These are phyloP conservation scores for Diplotaxis tenuifolia DNA, from an alignment of 345 rosid genomes.

Conservation along the genomic window DNA sequence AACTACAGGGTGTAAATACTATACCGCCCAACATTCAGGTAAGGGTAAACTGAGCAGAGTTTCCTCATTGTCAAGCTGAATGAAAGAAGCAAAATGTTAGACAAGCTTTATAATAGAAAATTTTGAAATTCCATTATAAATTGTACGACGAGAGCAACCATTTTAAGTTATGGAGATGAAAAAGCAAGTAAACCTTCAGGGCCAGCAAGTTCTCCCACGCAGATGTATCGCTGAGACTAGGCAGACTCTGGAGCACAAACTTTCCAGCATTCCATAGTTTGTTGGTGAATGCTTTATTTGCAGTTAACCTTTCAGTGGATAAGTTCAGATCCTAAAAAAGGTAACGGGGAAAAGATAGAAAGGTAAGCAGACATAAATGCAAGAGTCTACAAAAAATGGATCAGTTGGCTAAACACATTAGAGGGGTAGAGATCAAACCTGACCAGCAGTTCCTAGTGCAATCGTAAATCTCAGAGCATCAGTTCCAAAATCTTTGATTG, in stretches of 20 bases:
- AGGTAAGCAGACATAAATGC: constrained; percentile 23
- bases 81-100: background rate
- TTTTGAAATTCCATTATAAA: constrained; percentile 1
- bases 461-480: constrained; percentile 91
- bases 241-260: constrained; percentile 84
- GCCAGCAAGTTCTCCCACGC: constrained; percentile 71
- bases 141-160: background rate
- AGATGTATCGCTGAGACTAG: constrained; percentile 59
- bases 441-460: constrained; percentile 97
- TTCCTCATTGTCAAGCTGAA: constrained; percentile 76
- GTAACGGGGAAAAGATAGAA: constrained; percentile 26
- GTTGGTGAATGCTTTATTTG: constrained; percentile 95
- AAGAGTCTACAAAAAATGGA: constrained; percentile 6
- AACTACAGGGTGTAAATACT: constrained; percentile 17
- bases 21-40: constrained; percentile 96
- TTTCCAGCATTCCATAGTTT: constrained; percentile 99
- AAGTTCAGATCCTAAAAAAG: constrained; percentile 77
- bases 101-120: background rate
- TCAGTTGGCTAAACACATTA: constrained; percentile 18
- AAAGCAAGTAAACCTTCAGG: constrained; percentile 53
- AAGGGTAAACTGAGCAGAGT: constrained; percentile 59
- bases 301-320: constrained; percentile 87
- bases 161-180: constrained; percentile 10
- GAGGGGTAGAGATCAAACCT: constrained; percentile 51
- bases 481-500: constrained; percentile 89